Evolutionary conservation across 805 yeast species (phyloP), one percentile per base, ranked within the genome.

Genomic region (Suhomyces emberorum): DNA sequence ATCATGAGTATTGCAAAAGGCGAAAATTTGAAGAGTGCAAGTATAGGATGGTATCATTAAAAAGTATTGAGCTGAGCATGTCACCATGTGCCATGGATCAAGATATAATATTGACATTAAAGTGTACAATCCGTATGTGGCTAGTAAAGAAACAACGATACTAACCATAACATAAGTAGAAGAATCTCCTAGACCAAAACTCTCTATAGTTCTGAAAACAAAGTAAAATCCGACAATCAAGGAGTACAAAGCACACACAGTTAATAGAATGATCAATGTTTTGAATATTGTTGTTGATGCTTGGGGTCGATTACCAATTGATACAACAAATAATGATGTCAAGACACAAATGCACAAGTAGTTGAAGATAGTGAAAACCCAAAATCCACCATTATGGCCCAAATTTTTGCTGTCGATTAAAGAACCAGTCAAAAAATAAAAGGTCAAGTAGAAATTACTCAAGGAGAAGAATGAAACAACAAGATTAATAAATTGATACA

Each of bases 241-340:
- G 0, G 96, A 84, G 59, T 87, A 93, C 1, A 79, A 61, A 0
- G 96, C 88, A 56, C 96, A 85, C 19, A 86, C 43, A 0, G 91
- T 82, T 42, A 93, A 63, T 28, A 88, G 61, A 2, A 81, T 66
- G 63, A 93, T 86, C 22, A 89, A 74, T 0, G 74, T 62, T 51
- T 86, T 70, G 62, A 88, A 93, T 34, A 91, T 61, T 35, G 76
- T 80, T 39, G 81, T 81, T 0, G 96, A 91, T 22, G 98, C 98
- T 51, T 93, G 98, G 2, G 99, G 99, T 52, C 98, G 76, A 55
- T 93, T 93, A 46, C 99, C 99, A 76, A 93, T 84, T 0, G 97
- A 88, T 24, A 89, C 84, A 47, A 93, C 82, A 53, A 93, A 85
- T 61, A 88, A 81, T n/a, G 95, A 78, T 9, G 93, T 81, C 49